Conservation (phyloP, 768 basidiomycete genomes). For the Hygrophorus russula region DNA sequence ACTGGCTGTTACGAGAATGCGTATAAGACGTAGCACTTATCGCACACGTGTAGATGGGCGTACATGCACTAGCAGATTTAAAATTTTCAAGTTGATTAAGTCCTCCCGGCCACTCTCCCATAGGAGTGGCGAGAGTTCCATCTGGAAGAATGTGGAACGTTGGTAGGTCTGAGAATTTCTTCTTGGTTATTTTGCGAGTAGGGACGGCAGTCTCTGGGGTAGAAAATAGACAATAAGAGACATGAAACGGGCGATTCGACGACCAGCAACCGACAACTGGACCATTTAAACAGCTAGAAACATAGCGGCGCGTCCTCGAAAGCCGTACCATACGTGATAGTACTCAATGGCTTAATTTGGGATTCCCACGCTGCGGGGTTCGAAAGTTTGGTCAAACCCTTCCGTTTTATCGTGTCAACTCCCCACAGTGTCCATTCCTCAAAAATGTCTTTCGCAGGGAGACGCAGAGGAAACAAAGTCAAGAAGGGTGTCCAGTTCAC, state of each 20-base stretch:
- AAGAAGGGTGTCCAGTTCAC: constrained; percentile 99
- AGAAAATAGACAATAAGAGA: not conserved
- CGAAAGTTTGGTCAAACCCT: constrained; percentile 24
- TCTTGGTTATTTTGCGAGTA: constrained; percentile 26
- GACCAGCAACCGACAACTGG: not conserved
- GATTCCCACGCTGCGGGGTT: constrained; percentile 26
- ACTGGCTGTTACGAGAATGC: too few species aligned
- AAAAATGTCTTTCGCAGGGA: constrained; percentile 76
- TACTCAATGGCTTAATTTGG: not conserved
- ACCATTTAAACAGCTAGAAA: constrained; percentile 3
- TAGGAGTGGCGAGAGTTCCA: constrained; percentile 29
- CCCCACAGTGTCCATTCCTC: constrained; percentile 11
- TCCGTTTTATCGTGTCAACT: constrained; percentile 20
- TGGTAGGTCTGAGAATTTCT: constrained; percentile 51
- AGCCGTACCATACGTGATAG: constrained; percentile 3
- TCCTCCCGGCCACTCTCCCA: constrained; percentile 31
- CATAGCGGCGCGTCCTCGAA: constrained; percentile 1
- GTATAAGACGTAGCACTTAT: too few species aligned
- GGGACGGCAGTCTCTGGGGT: not conserved
- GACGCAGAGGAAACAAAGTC: constrained; percentile 87
- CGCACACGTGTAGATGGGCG: not conserved
- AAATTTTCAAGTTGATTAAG: constrained; percentile 1
- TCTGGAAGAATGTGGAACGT: constrained; percentile 28
- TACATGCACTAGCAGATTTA: not conserved
- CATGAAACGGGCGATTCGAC: constrained; percentile 1